These are phyloP conservation scores for Fomitopsis betulina DNA, from an alignment of 1,284 basidiomycete genomes.

Conservation along the genomic window DNA sequence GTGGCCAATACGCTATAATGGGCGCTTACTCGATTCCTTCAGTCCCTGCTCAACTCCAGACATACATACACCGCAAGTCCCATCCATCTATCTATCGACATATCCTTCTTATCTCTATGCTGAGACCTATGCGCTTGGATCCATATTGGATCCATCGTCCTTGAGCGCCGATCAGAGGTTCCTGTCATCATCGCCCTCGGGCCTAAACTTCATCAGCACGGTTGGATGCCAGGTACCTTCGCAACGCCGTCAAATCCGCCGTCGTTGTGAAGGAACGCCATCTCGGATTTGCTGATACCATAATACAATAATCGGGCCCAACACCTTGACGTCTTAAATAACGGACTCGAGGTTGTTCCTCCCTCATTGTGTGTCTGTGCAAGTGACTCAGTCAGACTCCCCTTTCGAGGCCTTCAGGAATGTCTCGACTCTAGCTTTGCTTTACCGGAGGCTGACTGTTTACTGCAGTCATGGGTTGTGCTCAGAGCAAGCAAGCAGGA, in stretches of 20 bases:
- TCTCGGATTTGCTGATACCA: background rate
- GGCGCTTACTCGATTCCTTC: background rate
- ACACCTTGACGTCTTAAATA: background rate
- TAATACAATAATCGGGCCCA: background rate
- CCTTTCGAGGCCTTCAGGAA: background rate
- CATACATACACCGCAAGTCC: background rate
- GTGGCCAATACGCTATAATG: background rate
- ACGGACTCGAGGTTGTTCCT: conserved; percentile 4
- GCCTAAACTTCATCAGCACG: background rate
- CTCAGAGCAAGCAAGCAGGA: conserved; percentile 36
- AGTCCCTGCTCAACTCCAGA: background rate
- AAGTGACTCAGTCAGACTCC: background rate
- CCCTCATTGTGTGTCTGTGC: background rate
- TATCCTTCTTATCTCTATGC: background rate
- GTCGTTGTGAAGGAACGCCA: background rate
- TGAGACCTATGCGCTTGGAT: background rate
- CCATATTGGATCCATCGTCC: background rate
- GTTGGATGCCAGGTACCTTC: background rate
- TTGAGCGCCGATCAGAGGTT: background rate
- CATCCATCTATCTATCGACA: background rate
- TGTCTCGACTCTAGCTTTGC: background rate
- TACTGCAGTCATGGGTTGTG: conserved; percentile 33
- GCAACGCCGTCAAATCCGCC: background rate
- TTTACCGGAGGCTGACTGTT: background rate
- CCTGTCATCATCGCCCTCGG: background rate